Evolutionary conservation across 805 yeast genomes (phyloP), one percentile per base, ranked within the genome.

Genomic region (Tanozyma kutaoensis): DNA sequence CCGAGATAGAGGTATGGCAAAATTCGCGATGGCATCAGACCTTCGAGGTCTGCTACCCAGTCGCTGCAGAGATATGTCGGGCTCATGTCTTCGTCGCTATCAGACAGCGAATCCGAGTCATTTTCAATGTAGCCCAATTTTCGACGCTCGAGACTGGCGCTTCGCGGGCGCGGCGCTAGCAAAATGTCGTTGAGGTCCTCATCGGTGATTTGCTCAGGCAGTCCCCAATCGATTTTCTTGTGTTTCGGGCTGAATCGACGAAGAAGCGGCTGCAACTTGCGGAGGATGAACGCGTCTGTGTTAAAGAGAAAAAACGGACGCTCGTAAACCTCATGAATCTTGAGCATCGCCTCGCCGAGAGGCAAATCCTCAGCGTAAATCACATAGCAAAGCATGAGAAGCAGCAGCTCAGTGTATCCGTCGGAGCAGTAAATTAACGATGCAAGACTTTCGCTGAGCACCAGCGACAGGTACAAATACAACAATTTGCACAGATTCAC

Each of bases 371-470:
- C 66, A 2, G 80, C 48, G 50, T 76, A 88, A 31, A 88, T 77
- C 31, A 78, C 38, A 40, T 69, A 86, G 30, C 85, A 68, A 20
- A 82, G 54, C 1, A 72, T 68, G 22, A 86, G 50, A n/a, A 88
- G 60, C 4, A 94, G 72, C 27, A 86, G 77, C 44, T 85, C 95
- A 0, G 95, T 82, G 49, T 86, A 88, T 0, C 97, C 97, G 51
- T 88, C 95, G 2, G 80, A 69, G 43, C 95, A 84, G 45, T 72
- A 76, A 8, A 86, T 55, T 33, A 86, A 58, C 0, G 72, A 55
- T 3, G 70, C 63, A 27, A 58, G 32, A 3, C 38, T 44, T 14
- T 30, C 39, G 8, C 52, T 45, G 25, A 61, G 53, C 33, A 40
- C 34, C 1, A 50, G 42, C 0, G 51, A 42, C 11, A 55, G 45